phyloP scores from a whole-genome alignment of 495 filamentous ascomycete species.

The Hyaloscypha bicolor region DNA sequence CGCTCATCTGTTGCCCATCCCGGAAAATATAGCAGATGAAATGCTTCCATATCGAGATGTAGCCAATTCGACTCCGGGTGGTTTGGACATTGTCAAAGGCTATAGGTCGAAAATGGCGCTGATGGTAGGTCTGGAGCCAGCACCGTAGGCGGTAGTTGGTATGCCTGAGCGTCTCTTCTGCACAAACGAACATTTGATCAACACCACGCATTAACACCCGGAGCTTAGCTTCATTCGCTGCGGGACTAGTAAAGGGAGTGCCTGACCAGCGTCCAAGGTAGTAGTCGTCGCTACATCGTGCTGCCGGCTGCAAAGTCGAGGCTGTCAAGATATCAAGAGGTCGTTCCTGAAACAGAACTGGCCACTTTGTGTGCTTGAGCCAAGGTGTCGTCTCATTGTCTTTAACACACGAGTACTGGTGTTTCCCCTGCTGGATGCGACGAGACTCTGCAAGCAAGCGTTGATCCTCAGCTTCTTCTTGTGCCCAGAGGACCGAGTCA shows the following conservation, averaged over 20 bases:
- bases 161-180: not conserved
- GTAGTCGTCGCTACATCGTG: not conserved
- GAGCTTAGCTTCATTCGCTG: not conserved
- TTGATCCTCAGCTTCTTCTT: not conserved
- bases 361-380: constrained; percentile 1
- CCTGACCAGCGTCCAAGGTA: not conserved
- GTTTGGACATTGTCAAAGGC: not conserved
- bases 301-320: not conserved
- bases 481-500: not conserved
- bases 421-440: not conserved
- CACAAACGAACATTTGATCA: not conserved
- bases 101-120: not conserved
- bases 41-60: not conserved
- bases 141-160: not conserved
- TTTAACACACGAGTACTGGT: not conserved
- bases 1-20: not conserved
- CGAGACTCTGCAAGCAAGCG: not conserved
- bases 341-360: not conserved
- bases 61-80: not conserved
- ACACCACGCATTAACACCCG: not conserved
- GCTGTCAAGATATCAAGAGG: not conserved
- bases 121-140: not conserved
- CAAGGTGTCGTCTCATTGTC: not conserved
- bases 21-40: not conserved
- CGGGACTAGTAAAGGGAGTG: not conserved